Conservation (phyloP, 2,329 filamentous ascomycete species). For the Cladophialophora psammophila region DNA sequence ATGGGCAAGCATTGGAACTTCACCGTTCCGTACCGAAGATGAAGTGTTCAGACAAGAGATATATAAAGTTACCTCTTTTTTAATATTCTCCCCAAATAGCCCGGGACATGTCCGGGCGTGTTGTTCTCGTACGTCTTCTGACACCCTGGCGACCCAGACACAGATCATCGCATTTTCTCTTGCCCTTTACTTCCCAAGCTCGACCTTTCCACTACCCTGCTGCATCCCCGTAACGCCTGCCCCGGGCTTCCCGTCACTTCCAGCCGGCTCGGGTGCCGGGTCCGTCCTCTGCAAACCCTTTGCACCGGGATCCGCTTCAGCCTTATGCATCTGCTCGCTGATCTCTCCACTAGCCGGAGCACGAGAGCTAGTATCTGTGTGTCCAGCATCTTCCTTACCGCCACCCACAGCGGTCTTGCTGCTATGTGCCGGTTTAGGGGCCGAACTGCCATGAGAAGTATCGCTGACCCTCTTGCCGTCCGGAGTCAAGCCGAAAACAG, state of each 20-base stretch:
- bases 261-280: conserved; percentile 17
- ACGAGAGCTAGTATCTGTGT: conserved; percentile 15
- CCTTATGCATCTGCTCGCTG: conserved; percentile 29
- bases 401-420: conserved; percentile 13
- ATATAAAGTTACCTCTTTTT: background rate
- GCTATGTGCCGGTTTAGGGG: conserved; percentile 20
- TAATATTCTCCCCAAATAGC: background rate
- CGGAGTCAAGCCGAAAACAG: conserved; percentile 40
- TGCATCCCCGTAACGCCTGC: conserved; percentile 21
- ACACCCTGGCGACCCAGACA: background rate
- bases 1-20: background rate
- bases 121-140: background rate
- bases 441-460: conserved; percentile 11
- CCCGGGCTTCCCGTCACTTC: conserved; percentile 21
- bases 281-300: conserved; percentile 34
- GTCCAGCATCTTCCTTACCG: conserved; percentile 10
- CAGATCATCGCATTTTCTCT: background rate
- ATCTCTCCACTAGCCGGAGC: conserved; percentile 14
- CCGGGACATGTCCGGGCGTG: background rate
- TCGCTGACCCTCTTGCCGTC: conserved; percentile 29
- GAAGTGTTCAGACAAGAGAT: background rate
- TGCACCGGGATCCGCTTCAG: conserved; percentile 13
- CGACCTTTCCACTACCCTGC: conserved; percentile 19
- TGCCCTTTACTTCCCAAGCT: background rate
- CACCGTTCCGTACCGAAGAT: background rate